Percentiles rank a stretch among this genome's conserved stretches.
phyloP scores from a whole-genome alignment of 2,329 filamentous ascomycete genomes.

The Tolypocladium album region DNA sequence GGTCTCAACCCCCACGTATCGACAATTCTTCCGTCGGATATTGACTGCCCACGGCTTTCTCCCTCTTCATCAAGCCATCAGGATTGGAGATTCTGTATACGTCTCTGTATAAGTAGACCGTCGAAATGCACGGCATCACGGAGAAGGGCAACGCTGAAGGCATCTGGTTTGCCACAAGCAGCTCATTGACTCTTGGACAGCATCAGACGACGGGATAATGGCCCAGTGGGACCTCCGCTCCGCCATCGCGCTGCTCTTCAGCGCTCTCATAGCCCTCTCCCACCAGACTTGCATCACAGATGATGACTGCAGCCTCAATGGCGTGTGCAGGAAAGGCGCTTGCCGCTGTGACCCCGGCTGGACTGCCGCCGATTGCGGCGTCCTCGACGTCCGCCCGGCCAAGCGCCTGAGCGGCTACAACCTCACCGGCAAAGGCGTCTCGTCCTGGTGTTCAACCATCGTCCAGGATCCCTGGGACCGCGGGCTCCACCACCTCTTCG shows the following conservation, averaged over 20 bases:
- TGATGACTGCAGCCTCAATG: conserved; percentile 20
- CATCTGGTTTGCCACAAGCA: background rate
- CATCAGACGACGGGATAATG: background rate
- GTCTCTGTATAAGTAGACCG: background rate
- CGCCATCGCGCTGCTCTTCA: background rate
- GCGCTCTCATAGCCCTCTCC: background rate
- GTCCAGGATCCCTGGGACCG: conserved; percentile 27
- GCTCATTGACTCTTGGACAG: background rate
- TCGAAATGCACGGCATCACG: background rate
- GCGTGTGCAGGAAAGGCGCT: background rate
- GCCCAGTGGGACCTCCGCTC: background rate
- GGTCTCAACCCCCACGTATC: background rate
- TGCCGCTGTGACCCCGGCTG: background rate
- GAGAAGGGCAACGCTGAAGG: background rate
- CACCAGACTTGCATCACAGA: conserved; percentile 4
- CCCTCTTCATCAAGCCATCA: background rate
- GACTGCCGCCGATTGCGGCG: background rate
- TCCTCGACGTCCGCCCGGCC: background rate
- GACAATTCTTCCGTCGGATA: background rate
- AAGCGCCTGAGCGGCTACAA: conserved; percentile 32
- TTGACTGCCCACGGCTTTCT: background rate
- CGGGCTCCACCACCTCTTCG: conserved; percentile 30
- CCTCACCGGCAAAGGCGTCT: conserved; percentile 27
- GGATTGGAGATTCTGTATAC: background rate
- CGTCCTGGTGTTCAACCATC: conserved; percentile 37